These are phyloP conservation scores for Globisporangium rhizosaccharum DNA, from an alignment of 352 stramenopile genomes.

Conservation along the genomic window DNA sequence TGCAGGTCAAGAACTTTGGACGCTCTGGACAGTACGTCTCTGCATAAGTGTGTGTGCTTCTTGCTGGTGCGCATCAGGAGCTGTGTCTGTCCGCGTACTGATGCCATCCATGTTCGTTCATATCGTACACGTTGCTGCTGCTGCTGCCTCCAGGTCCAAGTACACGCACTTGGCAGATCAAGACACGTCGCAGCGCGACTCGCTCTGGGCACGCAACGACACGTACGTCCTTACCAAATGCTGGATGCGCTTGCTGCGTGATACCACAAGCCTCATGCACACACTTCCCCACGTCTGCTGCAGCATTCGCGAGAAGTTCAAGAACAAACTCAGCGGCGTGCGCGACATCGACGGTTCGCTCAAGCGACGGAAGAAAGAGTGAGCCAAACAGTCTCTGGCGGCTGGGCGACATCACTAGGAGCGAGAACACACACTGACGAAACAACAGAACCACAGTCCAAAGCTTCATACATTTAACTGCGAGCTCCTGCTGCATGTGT, in stretches of 20 bases:
- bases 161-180: constrained; percentile 98
- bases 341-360: constrained; percentile 51
- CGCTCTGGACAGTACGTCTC: constrained; percentile 82
- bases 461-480: background rate
- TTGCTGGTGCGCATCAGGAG: background rate
- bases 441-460: background rate
- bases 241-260: background rate
- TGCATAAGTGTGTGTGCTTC: background rate
- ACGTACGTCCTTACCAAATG: constrained; percentile 19
- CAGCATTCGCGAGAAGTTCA: constrained; percentile 80
- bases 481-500: background rate
- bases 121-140: background rate
- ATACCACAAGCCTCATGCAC: background rate
- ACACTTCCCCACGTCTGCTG: background rate
- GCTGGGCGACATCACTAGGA: background rate
- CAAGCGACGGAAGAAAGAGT: constrained; percentile 68
- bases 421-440: background rate
- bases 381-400: constrained; percentile 3
- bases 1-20: constrained; percentile 99
- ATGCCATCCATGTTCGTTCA: background rate
- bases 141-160: constrained; percentile 73
- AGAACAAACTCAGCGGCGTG: constrained; percentile 65
- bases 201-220: constrained; percentile 72
- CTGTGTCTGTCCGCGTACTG: background rate
- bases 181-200: constrained; percentile 90